Evolutionary conservation across 805 yeast species (phyloP).

Genomic region (Candida quercuum): DNA sequence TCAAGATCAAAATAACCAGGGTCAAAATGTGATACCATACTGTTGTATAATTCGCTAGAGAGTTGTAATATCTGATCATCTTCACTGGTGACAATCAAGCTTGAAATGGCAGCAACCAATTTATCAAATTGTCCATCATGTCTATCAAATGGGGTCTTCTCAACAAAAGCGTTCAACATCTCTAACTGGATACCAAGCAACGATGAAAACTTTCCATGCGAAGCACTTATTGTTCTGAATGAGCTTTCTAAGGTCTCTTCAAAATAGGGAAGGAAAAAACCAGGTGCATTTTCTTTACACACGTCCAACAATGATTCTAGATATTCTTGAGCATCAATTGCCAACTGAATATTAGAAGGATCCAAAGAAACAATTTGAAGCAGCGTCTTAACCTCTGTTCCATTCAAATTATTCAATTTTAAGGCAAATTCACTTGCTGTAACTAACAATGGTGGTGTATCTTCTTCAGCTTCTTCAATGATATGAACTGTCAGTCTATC

Average conservation of each 20-base stretch:
- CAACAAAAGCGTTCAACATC: slow-evolving; percentile 43
- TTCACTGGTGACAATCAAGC: slow-evolving; percentile 32
- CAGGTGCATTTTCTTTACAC: slow-evolving; percentile 40
- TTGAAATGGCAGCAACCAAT: slow-evolving; percentile 37
- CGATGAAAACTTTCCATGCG: slow-evolving; percentile 47
- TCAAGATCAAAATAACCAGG: slow-evolving; percentile 15
- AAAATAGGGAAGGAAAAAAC: slow-evolving; percentile 40
- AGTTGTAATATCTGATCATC: slow-evolving; percentile 78
- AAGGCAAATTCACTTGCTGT: slow-evolving; percentile 64
- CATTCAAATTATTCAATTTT: slow-evolving; percentile 32
- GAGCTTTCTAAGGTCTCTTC: slow-evolving; percentile 49
- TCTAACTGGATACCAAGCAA: slow-evolving; percentile 56
- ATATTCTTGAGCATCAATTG: slow-evolving; percentile 64
- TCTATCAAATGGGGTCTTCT: slow-evolving; percentile 32
- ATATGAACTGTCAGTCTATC: slow-evolving; percentile 25
- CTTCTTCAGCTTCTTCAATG: slow-evolving; percentile 59
- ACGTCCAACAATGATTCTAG: slow-evolving; percentile 51
- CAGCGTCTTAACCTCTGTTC: too few relatives aligned
- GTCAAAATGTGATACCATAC: slow-evolving; percentile 39
- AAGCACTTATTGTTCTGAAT: slow-evolving; percentile 31
- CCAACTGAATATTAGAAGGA: slow-evolving; percentile 67
- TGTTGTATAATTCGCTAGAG: slow-evolving; percentile 69
- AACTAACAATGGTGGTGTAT: slow-evolving; percentile 65
- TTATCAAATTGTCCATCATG: slow-evolving; percentile 26
- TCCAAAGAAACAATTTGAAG: slow-evolving; percentile 66